These are phyloP conservation scores for Globisporangium okanoganense DNA, from an alignment of 352 stramenopile genomes.

Conservation along the genomic window DNA sequence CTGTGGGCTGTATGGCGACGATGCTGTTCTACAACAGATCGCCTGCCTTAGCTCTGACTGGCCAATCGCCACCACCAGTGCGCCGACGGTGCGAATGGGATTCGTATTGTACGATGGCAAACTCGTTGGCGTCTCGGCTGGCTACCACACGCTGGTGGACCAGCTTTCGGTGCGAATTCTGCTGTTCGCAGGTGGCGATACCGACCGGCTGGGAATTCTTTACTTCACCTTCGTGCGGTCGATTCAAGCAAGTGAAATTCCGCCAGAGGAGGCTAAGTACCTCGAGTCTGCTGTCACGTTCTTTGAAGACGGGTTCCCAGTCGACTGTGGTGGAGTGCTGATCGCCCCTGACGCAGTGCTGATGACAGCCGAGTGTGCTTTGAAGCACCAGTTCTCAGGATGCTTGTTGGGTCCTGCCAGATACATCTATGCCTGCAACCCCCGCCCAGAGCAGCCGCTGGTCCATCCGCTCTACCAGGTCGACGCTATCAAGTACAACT, in stretches of 20 bases:
- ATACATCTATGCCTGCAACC: no score
- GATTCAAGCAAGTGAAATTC: no score
- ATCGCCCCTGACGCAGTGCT: not conserved
- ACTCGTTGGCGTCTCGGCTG: not conserved
- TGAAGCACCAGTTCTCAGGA: not conserved
- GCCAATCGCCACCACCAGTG: not conserved
- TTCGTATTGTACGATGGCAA: not conserved
- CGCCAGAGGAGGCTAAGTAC: not conserved
- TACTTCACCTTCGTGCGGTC: no score
- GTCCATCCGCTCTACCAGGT: slow-evolving; percentile 1
- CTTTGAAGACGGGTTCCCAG: not conserved
- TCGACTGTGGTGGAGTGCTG: not conserved
- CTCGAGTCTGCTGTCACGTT: not conserved
- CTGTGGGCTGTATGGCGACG: not conserved
- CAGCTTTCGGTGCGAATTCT: no score
- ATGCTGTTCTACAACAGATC: not conserved
- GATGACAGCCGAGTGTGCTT: not conserved
- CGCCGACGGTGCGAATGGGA: not conserved
- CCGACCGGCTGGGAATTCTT: no score
- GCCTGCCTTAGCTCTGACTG: not conserved
- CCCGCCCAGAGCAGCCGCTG: no score
- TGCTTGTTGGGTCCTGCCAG: no score
- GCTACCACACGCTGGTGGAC: not conserved
- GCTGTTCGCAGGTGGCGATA: no score
- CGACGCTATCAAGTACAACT: not conserved